Evolutionary conservation across 805 yeast genomes (phyloP).

Genomic region (Yarrowia sp.): DNA sequence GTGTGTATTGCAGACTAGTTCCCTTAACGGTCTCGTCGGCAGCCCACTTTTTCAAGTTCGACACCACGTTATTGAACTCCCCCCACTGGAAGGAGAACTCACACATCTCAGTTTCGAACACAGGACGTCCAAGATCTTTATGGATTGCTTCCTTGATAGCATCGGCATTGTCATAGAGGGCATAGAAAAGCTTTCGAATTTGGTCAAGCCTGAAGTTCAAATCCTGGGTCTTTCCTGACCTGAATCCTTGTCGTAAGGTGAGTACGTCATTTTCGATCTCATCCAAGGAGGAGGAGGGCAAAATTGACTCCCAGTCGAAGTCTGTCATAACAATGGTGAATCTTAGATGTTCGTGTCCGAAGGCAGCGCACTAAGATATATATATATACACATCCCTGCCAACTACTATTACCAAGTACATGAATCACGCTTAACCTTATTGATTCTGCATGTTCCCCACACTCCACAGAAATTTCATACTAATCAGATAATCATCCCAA

Average conservation of each 20-base stretch:
- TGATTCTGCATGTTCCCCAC: background rate
- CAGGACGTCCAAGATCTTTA: slow-evolving; percentile 64
- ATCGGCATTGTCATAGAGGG: slow-evolving; percentile 56
- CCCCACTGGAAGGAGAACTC: slow-evolving; percentile 52
- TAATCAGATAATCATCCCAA: background rate
- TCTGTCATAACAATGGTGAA: background rate
- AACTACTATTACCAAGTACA: too few relatives aligned
- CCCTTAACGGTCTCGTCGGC: slow-evolving; percentile 43
- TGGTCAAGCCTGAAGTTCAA: slow-evolving; percentile 56
- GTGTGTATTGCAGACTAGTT: slow-evolving; percentile 28
- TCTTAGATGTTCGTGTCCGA: background rate
- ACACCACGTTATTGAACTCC: slow-evolving; percentile 60
- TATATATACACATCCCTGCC: background rate
- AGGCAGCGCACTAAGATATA: background rate
- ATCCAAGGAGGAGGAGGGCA: background rate
- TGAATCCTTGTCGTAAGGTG: slow-evolving; percentile 40
- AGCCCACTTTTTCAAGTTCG: slow-evolving; percentile 58
- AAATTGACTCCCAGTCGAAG: background rate
- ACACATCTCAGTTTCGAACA: slow-evolving; percentile 54
- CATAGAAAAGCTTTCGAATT: slow-evolving; percentile 65
- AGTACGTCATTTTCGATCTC: background rate
- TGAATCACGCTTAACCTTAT: background rate
- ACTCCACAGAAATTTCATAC: background rate
- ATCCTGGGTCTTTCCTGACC: slow-evolving; percentile 47
- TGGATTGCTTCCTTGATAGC: slow-evolving; percentile 54